Evolutionary conservation across 2,329 filamentous ascomycete genomes (phyloP).

Genomic region (Colletotrichum liriopes): DNA sequence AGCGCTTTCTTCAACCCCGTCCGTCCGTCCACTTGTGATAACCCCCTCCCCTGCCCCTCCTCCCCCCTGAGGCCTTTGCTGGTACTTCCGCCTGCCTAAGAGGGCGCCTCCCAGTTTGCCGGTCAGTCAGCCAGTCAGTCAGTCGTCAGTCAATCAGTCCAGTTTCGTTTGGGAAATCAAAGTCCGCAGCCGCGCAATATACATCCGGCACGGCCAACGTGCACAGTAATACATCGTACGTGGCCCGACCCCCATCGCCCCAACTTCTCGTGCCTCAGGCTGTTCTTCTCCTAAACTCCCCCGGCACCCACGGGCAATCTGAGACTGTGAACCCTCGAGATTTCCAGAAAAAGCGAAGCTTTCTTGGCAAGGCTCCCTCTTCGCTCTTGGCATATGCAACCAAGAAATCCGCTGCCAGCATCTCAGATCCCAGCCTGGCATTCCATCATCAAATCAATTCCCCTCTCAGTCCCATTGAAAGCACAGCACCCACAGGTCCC

Average conservation of each 20-base stretch:
- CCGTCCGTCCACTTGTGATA: slow-evolving; percentile 16
- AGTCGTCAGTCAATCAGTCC: slow-evolving; percentile 1
- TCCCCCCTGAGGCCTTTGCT: background rate
- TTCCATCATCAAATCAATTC: slow-evolving; percentile 43
- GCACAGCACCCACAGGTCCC: slow-evolving; percentile 32
- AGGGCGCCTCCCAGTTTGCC: background rate
- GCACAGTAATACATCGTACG: slow-evolving; percentile 17
- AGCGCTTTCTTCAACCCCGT: slow-evolving; percentile 8
- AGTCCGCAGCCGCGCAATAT: slow-evolving; percentile 17
- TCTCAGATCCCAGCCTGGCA: slow-evolving; percentile 43
- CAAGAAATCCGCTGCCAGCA: slow-evolving; percentile 43
- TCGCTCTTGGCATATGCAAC: slow-evolving; percentile 46
- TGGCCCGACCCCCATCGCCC: slow-evolving; percentile 18
- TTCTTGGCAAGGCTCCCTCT: slow-evolving; percentile 45
- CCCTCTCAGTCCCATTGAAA: slow-evolving; percentile 35
- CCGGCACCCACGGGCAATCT: slow-evolving; percentile 43
- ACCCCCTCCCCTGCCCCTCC: background rate
- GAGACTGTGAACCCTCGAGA: slow-evolving; percentile 43
- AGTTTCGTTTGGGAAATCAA: slow-evolving; percentile 20
- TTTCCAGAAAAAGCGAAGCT: slow-evolving; percentile 45
- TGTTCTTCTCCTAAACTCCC: slow-evolving; percentile 32
- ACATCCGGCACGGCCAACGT: slow-evolving; percentile 10
- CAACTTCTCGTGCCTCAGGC: slow-evolving; percentile 33
- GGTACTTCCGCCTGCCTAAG: background rate
- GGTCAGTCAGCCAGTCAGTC: background rate